phyloP scores from a whole-genome alignment of 495 filamentous ascomycete species.

The Tuber melanosporum region DNA sequence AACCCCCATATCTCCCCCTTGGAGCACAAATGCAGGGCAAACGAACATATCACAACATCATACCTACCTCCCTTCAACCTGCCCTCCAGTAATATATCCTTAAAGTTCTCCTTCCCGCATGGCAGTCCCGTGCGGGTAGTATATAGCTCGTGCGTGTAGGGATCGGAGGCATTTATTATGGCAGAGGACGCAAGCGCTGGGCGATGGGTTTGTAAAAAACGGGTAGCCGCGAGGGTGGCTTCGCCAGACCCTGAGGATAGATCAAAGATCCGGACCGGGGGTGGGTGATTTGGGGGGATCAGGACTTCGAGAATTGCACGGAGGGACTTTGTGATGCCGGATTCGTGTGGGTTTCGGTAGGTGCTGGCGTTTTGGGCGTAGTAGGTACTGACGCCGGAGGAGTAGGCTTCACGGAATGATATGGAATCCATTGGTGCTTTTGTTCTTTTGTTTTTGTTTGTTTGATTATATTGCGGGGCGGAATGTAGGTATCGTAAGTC shows the following conservation, averaged over 20 bases:
- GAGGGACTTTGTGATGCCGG: slow-evolving; percentile 34
- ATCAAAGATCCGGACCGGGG: slow-evolving; percentile 23
- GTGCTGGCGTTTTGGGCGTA: slow-evolving; percentile 25
- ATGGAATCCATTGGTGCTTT: slow-evolving; percentile 19
- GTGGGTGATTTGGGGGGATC: not conserved
- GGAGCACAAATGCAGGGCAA: slow-evolving; percentile 33
- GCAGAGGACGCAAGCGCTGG: slow-evolving; percentile 5
- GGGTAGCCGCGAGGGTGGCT: slow-evolving; percentile 25
- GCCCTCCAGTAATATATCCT: slow-evolving; percentile 27
- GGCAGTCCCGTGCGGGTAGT: slow-evolving; percentile 22
- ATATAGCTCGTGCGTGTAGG: slow-evolving; percentile 31
- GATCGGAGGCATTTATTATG: slow-evolving; percentile 25
- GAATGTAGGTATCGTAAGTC: not conserved
- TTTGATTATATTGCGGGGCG: not conserved
- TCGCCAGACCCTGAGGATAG: slow-evolving; percentile 33
- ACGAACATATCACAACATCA: slow-evolving; percentile 30
- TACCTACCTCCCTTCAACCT: slow-evolving; percentile 12
- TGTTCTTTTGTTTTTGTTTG: not conserved
- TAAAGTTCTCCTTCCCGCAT: slow-evolving; percentile 28
- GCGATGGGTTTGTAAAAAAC: slow-evolving; percentile 18
- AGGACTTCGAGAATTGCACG: slow-evolving; percentile 30
- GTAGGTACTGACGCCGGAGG: slow-evolving; percentile 39
- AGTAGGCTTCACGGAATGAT: slow-evolving; percentile 40
- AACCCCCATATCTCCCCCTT: slow-evolving; percentile 26
- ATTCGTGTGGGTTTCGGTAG: slow-evolving; percentile 37